Conservation (phyloP, 768 basidiomycete genomes). For the Podaxis sp. region DNA sequence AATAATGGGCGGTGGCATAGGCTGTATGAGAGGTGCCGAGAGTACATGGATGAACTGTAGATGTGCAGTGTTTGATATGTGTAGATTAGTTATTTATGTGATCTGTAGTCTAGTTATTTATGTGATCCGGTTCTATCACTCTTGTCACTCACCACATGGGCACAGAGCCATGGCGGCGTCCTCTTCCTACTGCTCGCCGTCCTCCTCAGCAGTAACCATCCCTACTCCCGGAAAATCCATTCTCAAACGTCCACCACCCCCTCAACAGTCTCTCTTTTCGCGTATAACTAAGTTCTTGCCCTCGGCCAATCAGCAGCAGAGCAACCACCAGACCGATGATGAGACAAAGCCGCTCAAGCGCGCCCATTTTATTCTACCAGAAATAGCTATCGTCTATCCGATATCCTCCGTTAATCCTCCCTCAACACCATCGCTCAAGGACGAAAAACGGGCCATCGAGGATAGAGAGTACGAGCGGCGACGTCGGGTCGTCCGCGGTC, state of each 20-base stretch:
- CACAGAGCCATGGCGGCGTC: constrained; percentile 25
- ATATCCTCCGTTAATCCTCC: constrained; percentile 86
- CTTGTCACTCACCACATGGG: background rate
- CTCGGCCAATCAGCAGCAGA: constrained; percentile 38
- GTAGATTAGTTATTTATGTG: constrained; percentile 8
- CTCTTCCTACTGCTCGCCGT: constrained; percentile 43
- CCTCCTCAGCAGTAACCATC: constrained; percentile 80
- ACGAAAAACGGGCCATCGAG: constrained; percentile 81
- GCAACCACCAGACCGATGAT: constrained; percentile 32
- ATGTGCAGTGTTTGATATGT: constrained; percentile 3
- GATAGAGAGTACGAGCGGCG: constrained; percentile 71
- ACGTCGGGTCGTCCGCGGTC: constrained; percentile 60
- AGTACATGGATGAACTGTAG: constrained; percentile 68
- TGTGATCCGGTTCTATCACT: background rate
- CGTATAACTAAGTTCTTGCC: constrained; percentile 76
- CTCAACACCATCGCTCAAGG: constrained; percentile 71
- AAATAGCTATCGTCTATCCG: constrained; percentile 86
- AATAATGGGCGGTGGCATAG: constrained; percentile 66
- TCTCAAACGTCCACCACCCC: constrained; percentile 71
- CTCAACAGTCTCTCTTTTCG: constrained; percentile 67
- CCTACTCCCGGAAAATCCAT: constrained; percentile 80
- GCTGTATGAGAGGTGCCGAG: constrained; percentile 59
- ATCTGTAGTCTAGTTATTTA: constrained; percentile 5
- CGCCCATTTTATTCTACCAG: constrained; percentile 89
- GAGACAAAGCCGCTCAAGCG: constrained; percentile 68